Evolutionary conservation across 345 rosid species (phyloP), one percentile per base, ranked within the genome.

Genomic region (Populus tremula): DNA sequence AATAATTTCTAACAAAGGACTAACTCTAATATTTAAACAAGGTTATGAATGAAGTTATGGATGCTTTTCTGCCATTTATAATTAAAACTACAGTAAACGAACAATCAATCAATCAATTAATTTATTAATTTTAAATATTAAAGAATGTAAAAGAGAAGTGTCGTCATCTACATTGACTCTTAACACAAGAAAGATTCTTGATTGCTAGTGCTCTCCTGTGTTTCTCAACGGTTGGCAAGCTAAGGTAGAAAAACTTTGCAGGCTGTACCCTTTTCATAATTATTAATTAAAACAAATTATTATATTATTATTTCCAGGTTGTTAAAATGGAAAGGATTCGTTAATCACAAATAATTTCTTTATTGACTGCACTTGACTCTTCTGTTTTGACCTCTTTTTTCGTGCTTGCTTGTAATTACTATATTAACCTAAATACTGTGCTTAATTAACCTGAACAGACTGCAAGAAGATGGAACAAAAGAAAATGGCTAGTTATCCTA

Each of bases 201-300:
- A 20, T 18, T 27, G 59, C 33, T 0, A 39, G 75, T 50, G 75
- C 74, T 72, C 16, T 27, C 47, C 69, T 25, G 67, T 74, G 70
- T 81, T 81, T 87, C 85, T 77, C 79, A 82, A 84, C 61, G 85
- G 89, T 87, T 78, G 89, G 87, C 89, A 75, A 83, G 63, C 87
- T 65, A 87, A 81, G 79, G 21, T n/a, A 69, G 85, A 79, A 76
- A 82, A 72, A 21, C 0, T 63, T 80, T 59, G 81, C 84, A 71
- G 77, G 71, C 67, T 76, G 49, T 68, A 47, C 43, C 68, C 54
- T 14, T 79, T 66, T 54, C 25, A 23, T 61, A 33, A 16, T 7
- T 49, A 18, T 70, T 62, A 21, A 18, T 70, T 62, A 21, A 47
- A 43, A 10, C 21, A 68, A 35, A n/a, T 56, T 8, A 3, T 14